Conservation (phyloP, 2,329 filamentous ascomycete genomes). For the Pseudogymnoascus sp. region DNA sequence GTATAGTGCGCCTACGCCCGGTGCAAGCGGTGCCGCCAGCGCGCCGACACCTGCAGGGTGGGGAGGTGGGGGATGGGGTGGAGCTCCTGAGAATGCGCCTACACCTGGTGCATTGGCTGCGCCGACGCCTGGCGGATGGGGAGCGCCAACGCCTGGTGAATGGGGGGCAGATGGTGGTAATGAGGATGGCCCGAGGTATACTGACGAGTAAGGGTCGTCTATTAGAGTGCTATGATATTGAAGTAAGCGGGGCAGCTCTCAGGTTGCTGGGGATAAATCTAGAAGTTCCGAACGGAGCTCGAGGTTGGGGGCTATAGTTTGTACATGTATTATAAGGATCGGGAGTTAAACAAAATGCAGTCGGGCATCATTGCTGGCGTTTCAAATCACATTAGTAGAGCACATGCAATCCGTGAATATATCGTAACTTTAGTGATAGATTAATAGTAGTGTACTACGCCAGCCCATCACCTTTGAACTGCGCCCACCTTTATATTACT, state of each 20-base stretch:
- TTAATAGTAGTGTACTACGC: background rate
- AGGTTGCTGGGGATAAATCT: background rate
- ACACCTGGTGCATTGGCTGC: conserved; percentile 61
- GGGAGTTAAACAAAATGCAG: background rate
- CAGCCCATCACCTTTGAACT: background rate
- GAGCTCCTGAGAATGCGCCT: conserved; percentile 50
- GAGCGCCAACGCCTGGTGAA: conserved; percentile 56
- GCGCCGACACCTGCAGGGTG: conserved; percentile 23
- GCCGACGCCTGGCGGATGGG: conserved; percentile 53
- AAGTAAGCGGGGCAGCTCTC: background rate
- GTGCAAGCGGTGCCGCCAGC: conserved; percentile 44
- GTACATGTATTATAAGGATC: conserved; percentile 7
- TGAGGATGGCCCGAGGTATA: conserved; percentile 36
- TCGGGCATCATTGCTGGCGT: conserved; percentile 8
- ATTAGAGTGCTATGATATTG: background rate
- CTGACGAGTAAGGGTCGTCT: conserved; percentile 16
- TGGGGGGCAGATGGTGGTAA: conserved; percentile 24
- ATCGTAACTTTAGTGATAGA: background rate
- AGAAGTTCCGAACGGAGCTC: background rate
- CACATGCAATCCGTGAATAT: background rate
- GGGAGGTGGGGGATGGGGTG: conserved; percentile 20
- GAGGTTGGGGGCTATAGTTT: background rate
- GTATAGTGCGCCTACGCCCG: conserved; percentile 62
- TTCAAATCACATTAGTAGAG: background rate
- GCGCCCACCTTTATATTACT: background rate